Evolutionary conservation across 257 asterid species (phyloP).

Genomic region (Salvia hispanica): DNA sequence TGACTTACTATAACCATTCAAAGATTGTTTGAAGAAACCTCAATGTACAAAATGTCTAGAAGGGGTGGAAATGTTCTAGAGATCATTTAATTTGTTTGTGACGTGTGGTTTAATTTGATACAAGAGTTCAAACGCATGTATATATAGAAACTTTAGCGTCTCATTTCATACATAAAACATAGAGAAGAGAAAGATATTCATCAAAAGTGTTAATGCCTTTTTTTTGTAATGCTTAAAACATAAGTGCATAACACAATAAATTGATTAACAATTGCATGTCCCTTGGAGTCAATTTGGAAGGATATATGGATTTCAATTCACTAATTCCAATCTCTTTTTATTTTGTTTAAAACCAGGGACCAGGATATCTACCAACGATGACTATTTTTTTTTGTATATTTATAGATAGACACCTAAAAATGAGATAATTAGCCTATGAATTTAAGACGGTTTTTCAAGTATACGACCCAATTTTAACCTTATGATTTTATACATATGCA

Average conservation of each 20-base stretch:
- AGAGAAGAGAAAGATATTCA: background rate
- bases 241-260: background rate
- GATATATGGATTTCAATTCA: background rate
- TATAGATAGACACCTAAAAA: too few species aligned
- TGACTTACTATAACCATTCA: background rate
- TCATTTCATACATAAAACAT: too few species aligned
- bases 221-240: background rate
- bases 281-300: background rate
- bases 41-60: background rate
- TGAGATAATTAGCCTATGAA: too few species aligned
- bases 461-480: too few species aligned
- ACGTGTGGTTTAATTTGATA: background rate
- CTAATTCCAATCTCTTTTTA: background rate
- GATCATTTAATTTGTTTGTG: background rate
- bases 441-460: too few species aligned
- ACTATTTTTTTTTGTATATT: too few species aligned
- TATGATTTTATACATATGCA: too few species aligned
- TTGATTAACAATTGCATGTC: too few species aligned
- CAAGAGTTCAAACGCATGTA: too few species aligned
- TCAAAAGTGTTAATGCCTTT: background rate
- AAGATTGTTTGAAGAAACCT: background rate
- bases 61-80: background rate
- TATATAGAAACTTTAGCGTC: too few species aligned
- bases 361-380: too few species aligned
- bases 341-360: too few species aligned